Percentiles rank a stretch among this genome's conserved stretches.
These are phyloP conservation scores for Eleusine indica DNA, from an alignment of 176 grass and related monocot species.

Conservation along the genomic window DNA sequence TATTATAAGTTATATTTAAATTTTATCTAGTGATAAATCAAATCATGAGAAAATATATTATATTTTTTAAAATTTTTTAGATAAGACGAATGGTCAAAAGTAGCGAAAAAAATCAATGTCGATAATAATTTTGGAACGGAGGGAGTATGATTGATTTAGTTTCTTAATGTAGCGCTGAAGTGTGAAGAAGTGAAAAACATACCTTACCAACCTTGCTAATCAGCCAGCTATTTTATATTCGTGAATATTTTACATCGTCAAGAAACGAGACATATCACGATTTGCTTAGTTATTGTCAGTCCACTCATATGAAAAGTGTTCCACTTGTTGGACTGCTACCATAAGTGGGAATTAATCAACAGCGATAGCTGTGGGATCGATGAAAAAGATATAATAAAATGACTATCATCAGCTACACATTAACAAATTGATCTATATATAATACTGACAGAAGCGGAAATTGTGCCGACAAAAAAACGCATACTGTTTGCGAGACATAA, in stretches of 20 bases:
- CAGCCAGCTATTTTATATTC: constrained; percentile 31
- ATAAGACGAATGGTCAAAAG: too few species aligned
- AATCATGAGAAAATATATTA: too few species aligned
- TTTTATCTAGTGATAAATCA: too few species aligned
- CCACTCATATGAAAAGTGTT: constrained; percentile 42
- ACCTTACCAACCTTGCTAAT: constrained; percentile 46
- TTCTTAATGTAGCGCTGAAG: constrained; percentile 14
- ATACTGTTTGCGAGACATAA: neutral
- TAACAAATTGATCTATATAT: constrained; percentile 11
- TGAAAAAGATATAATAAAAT: neutral
- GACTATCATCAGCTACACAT: constrained; percentile 24
- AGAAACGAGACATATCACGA: constrained; percentile 35
- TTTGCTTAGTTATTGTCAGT: constrained; percentile 46
- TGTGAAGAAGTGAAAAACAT: constrained; percentile 37
- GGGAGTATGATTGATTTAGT: neutral
- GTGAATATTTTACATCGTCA: constrained; percentile 43
- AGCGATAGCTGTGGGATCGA: constrained; percentile 31
- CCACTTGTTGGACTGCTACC: constrained; percentile 47
- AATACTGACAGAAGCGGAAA: constrained; percentile 12
- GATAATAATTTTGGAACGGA: too few species aligned
- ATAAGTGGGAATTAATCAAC: constrained; percentile 58
- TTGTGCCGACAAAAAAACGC: neutral
- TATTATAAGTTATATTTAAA: too few species aligned
- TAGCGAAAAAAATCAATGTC: too few species aligned
- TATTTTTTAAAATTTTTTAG: too few species aligned